phyloP scores from a whole-genome alignment of 2,329 filamentous ascomycete genomes.

The Pestalotiopsis sp. region DNA sequence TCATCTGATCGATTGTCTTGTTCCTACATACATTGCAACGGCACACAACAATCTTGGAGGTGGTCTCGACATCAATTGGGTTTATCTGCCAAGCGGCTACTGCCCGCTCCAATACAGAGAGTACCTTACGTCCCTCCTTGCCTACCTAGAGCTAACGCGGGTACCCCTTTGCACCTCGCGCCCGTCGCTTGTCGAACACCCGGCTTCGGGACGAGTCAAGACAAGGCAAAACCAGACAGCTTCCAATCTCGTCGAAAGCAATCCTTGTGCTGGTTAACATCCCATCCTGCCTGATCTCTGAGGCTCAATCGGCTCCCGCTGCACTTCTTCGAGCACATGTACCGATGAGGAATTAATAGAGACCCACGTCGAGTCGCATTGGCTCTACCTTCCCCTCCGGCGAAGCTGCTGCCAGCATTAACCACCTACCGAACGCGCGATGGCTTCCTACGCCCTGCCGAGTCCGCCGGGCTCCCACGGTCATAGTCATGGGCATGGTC shows the following conservation, averaged over 20 bases:
- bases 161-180: slow-evolving; percentile 2
- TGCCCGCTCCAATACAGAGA: background rate
- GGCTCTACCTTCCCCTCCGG: background rate
- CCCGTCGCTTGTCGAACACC: background rate
- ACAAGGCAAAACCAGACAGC: slow-evolving; percentile 1
- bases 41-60: background rate
- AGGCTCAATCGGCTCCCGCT: background rate
- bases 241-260: slow-evolving; percentile 3
- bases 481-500: slow-evolving; percentile 36
- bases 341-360: slow-evolving; percentile 2
- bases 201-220: background rate
- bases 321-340: background rate
- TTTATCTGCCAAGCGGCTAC: background rate
- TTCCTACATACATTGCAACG: background rate
- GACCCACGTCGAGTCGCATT: slow-evolving; percentile 4
- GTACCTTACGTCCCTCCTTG: background rate
- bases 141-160: background rate
- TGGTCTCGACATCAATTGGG: no score
- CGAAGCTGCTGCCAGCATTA: background rate
- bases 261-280: background rate
- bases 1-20: background rate
- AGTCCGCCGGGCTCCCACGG: slow-evolving; percentile 49
- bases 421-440: slow-evolving; percentile 23
- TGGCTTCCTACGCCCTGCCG: slow-evolving; percentile 57
- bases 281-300: background rate